Conservation (phyloP, 306 rosid species). For the Macrotyloma uniflorum region DNA sequence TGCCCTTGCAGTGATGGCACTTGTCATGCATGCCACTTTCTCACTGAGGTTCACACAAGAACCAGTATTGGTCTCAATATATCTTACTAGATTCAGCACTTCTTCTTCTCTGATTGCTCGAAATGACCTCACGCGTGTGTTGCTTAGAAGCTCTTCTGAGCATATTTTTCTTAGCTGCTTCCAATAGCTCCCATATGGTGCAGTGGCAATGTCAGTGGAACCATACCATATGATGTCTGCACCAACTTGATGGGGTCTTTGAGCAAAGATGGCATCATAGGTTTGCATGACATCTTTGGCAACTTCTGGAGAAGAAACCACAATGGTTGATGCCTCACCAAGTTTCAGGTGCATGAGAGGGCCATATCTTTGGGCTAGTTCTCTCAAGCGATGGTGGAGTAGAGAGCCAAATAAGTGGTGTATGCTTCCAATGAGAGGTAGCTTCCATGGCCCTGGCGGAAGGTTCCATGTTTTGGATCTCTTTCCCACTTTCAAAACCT, state of each 20-base stretch:
- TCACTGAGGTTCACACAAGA: background rate
- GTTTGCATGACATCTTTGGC: constrained; percentile 43
- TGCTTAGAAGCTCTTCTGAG: background rate
- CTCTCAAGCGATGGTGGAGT: background rate
- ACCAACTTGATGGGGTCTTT: background rate
- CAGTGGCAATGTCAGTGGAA: background rate
- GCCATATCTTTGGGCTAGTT: constrained; percentile 36
- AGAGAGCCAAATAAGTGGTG: constrained; percentile 28
- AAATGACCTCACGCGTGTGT: background rate
- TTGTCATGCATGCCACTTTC: background rate
- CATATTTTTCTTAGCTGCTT: background rate
- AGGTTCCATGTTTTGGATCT: background rate
- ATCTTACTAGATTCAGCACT: background rate
- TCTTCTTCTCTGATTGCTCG: background rate
- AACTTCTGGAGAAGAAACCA: constrained; percentile 45
- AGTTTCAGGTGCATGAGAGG: constrained; percentile 31
- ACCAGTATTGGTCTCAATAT: background rate
- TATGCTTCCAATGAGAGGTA: constrained; percentile 36
- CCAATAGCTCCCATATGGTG: constrained; percentile 3
- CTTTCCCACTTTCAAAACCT: background rate
- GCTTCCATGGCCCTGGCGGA: constrained; percentile 40
- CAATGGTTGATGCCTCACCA: constrained; percentile 21
- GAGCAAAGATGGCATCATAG: constrained; percentile 26
- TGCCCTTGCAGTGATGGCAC: background rate
- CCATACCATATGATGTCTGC: constrained; percentile 3